phyloP scores from a whole-genome alignment of 2,329 filamentous ascomycete species.

The Parasarocladium wereldwijsianum region DNA sequence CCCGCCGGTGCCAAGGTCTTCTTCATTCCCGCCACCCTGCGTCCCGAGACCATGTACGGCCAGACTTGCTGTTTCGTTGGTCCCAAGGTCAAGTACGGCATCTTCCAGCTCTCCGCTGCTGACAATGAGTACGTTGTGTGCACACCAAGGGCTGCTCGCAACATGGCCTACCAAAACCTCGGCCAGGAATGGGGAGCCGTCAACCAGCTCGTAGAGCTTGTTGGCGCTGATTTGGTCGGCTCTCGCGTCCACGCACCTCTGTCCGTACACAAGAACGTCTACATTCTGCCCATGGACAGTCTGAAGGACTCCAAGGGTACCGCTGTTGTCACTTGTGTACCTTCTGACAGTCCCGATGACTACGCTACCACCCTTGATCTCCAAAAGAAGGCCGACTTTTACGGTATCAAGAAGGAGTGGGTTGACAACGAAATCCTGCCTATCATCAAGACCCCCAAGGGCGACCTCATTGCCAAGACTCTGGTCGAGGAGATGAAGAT shows the following conservation, averaged over 20 bases:
- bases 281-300: conserved; percentile 89
- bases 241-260: conserved; percentile 83
- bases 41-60: conserved; percentile 98
- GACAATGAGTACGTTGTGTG: conserved; percentile 73
- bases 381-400: conserved; percentile 89
- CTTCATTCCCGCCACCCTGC: conserved; percentile 80
- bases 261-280: conserved; percentile 69
- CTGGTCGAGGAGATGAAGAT: conserved; percentile 93
- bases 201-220: conserved; percentile 59
- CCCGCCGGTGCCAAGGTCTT: conserved; percentile 68
- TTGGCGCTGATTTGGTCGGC: conserved; percentile 70
- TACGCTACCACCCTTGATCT: conserved; percentile 81
- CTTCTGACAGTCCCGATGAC: conserved; percentile 87
- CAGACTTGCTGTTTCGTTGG: conserved; percentile 94
- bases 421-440: conserved; percentile 78
- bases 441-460: conserved; percentile 83
- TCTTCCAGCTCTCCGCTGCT: conserved; percentile 54
- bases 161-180: conserved; percentile 90
- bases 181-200: conserved; percentile 65
- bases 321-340: conserved; percentile 89
- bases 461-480: conserved; percentile 67
- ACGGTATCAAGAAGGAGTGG: conserved; percentile 95
- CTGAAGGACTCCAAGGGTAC: conserved; percentile 90
- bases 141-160: conserved; percentile 74
- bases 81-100: conserved; percentile 70